Base-by-base conservation (phyloP, 257 asterid species). In the Gynochthodes officinalis region DNA sequence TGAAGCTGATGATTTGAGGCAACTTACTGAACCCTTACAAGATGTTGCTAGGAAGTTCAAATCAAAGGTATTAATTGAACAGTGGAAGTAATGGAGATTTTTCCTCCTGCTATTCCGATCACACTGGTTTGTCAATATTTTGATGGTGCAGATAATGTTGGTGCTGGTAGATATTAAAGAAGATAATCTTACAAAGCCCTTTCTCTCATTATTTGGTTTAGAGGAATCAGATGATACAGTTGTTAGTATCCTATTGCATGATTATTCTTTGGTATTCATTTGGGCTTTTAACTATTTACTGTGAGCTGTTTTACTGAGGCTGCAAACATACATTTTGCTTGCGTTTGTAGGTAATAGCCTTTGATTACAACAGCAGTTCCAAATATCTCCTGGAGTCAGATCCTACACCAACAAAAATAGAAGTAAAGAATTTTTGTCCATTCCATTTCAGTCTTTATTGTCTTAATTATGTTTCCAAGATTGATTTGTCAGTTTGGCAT, bases 151-250 rank as follows among this genome's bases (percentile, higher is more conserved):
- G 97, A 81, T 95, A 71, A 85, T 92, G 96, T 64, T 91, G 71
- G 85, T 86, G 73, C 90, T 82, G 72, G 93, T 82, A 40, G 92
- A 94, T 81, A 78, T 95, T 64, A 72, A 46, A 75, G 97, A 95
- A 57, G 97, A 87, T 62, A 92, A 92, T 77, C 96, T 95, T 50
- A 96, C 92, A 55, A 95, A 95, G 85, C 99, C 99, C 61, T 87
- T 87, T 89, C 79, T 95, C 74, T 85, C 97, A 77, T 81, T 92
- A 78, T 90, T 92, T 77, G 97, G 98, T 73, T 88, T 90, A 16
- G 98, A 92, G 85, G 98, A 89, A 18, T 83, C 93, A 0, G 73
- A 89, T 15, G 90, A 85, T 70, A 69, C 86, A 27, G 81, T 50
- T 59, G 98, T 95, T 48, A 65, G 78, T 83, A 81, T 52, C 77